These are phyloP conservation scores for Ehretia macrophylla DNA, from an alignment of 257 asterid genomes.

Conservation along the genomic window DNA sequence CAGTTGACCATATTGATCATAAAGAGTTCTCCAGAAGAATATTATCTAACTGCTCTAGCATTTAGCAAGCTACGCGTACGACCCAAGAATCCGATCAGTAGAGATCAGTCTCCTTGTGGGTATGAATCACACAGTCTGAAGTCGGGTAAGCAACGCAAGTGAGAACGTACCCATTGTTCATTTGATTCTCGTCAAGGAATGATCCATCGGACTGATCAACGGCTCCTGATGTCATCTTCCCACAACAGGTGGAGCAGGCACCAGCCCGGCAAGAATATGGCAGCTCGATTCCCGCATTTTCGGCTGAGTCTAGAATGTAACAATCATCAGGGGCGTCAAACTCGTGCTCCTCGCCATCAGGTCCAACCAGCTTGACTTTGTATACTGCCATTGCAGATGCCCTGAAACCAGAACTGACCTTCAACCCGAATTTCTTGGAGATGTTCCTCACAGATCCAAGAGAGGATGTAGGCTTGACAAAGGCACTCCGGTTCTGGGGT, in stretches of 20 bases:
- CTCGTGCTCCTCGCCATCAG: conserved; percentile 50
- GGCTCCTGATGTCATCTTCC: conserved; percentile 46
- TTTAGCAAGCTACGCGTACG: not conserved
- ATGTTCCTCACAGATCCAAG: conserved; percentile 39
- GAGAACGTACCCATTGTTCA: conserved; percentile 50
- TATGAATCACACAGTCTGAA: conserved; percentile 70
- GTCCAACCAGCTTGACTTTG: conserved; percentile 64
- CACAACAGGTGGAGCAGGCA: conserved; percentile 92
- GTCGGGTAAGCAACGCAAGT: conserved; percentile 83
- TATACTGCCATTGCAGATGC: conserved; percentile 54
- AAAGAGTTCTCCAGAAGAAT: not conserved
- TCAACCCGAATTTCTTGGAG: conserved; percentile 51
- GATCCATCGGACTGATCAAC: conserved; percentile 83
- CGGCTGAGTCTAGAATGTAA: conserved; percentile 79
- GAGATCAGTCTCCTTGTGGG: conserved; percentile 75
- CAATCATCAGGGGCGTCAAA: conserved; percentile 62
- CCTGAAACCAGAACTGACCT: conserved; percentile 40
- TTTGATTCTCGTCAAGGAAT: conserved; percentile 59
- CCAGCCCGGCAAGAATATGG: conserved; percentile 96
- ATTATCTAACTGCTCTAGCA: conserved; percentile 8
- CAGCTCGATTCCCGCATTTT: conserved; percentile 61
- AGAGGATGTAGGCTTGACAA: conserved; percentile 45
- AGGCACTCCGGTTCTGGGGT: conserved; percentile 35
- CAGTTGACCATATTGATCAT: not conserved
- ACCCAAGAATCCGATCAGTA: conserved; percentile 31